These are phyloP conservation scores for Bretschneidera sinensis DNA, from an alignment of 345 rosid species.

Conservation along the genomic window DNA sequence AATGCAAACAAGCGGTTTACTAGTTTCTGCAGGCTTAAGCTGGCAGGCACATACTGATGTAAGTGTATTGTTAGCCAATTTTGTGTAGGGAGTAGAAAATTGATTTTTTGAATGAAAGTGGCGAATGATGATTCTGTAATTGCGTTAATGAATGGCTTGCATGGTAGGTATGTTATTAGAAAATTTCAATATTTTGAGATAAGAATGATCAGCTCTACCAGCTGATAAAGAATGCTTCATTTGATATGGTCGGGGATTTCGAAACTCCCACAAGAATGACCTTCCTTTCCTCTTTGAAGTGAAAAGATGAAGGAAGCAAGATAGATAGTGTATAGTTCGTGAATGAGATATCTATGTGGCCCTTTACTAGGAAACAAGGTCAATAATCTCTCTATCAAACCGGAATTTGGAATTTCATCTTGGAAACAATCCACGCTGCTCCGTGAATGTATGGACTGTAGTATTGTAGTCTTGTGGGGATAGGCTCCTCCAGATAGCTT, in stretches of 20 bases:
- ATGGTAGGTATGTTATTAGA: neutral
- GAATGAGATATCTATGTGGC: neutral
- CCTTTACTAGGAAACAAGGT: neutral
- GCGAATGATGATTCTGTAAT: neutral
- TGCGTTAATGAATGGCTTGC: neutral
- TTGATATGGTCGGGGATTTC: neutral
- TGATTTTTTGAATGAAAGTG: conserved; percentile 6
- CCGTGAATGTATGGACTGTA: no score
- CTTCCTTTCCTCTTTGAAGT: conserved; percentile 2
- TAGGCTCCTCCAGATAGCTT: neutral
- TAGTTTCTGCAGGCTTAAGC: neutral
- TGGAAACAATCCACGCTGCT: neutral
- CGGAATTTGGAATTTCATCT: neutral
- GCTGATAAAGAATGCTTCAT: conserved; percentile 2
- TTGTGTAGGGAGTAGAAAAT: conserved; percentile 4
- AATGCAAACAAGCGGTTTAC: conserved; percentile 6
- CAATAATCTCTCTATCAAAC: neutral
- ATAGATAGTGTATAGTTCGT: neutral
- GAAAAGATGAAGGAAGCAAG: neutral
- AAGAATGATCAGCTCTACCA: neutral
- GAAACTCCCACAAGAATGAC: neutral
- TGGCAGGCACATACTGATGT: neutral
- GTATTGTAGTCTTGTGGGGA: no score
- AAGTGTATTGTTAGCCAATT: neutral
- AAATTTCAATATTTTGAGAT: neutral